Conservation (phyloP, 768 basidiomycete species). For the Termitomyces titanicus region DNA sequence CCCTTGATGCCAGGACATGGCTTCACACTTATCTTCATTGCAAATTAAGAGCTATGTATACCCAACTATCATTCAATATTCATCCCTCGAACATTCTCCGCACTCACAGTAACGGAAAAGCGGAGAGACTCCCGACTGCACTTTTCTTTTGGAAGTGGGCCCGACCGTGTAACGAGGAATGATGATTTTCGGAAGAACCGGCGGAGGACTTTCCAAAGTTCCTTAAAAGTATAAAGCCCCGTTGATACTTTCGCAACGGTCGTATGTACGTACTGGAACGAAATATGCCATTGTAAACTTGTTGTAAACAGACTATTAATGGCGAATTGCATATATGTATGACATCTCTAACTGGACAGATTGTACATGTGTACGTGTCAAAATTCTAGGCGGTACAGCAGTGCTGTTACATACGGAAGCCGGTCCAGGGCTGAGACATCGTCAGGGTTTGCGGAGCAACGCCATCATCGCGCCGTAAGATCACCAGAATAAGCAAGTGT, state of each 20-base stretch:
- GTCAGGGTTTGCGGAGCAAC: no score
- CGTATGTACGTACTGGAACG: neutral
- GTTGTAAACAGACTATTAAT: neutral
- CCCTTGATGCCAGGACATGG: neutral
- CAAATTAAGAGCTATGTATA: neutral
- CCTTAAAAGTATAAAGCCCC: neutral
- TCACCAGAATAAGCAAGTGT: no score
- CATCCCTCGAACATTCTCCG: constrained; percentile 10
- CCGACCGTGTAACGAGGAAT: constrained; percentile 2
- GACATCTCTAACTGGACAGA: neutral
- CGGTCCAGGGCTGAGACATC: no score
- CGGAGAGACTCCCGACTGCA: constrained; percentile 4
- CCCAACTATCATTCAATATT: constrained; percentile 7
- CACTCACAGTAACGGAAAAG: constrained; percentile 6
- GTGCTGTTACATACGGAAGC: no score
- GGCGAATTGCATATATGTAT: neutral
- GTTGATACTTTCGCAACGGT: neutral
- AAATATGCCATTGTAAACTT: neutral
- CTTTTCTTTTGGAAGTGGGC: constrained; percentile 5
- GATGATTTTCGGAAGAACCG: constrained; percentile 4
- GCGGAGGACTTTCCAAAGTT: neutral
- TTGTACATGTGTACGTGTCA: neutral
- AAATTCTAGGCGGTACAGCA: no score
- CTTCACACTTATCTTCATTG: neutral
- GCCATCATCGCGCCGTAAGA: no score